Base-by-base conservation (phyloP, 2,329 filamentous ascomycete genomes). In the Coniochaeta ligniaria region DNA sequence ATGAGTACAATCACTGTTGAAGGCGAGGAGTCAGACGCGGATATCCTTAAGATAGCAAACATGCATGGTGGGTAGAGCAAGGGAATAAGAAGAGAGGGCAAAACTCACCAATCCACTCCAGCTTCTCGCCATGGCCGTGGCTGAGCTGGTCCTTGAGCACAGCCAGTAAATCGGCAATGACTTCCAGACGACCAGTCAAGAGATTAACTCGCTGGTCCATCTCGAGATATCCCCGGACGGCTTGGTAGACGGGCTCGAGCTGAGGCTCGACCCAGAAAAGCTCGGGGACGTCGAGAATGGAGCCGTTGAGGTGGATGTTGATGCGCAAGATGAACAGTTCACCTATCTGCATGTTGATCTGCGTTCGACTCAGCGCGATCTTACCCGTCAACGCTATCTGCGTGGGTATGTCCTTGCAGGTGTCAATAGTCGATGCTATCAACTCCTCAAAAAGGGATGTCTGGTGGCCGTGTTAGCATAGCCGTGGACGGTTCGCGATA, bases 291-390 rank as follows among this genome's bases (percentile, higher is more conserved):
- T 99, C 95, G 43, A 99, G 87, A 6, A 99, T 93, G 33, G 91
- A 96, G 36, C 95, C 95, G 74, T 98, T 96, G 58, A 99, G 83
- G 76, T 99, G 96, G 70, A 99, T 98, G 74, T 95, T 97, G 78
- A 99, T 98, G 62, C 95, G 87, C 35, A 99, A 80, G 71, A 99
- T 98, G 75, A 99, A 99, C 59, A 99, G 85, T 77, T 99, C 93
- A 72, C 95, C 95, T 63, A 99, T 97, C 76, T 98, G 93, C 93
- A 98, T 98, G 80, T 98, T 98, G 80, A 99, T 97, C 73, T 98
- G 87, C 62, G 87, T 86, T 50, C 94, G 87, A 61, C 88, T 92
- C 61, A 99, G 85, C 60, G 91, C 88, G 70, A 99, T 95, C 70
- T 93, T 95, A 64, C 95, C 95, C 0, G 94, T 97, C 65, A 90